phyloP scores from a whole-genome alignment of 352 stramenopile genomes.

The Globisporangium nagaii region DNA sequence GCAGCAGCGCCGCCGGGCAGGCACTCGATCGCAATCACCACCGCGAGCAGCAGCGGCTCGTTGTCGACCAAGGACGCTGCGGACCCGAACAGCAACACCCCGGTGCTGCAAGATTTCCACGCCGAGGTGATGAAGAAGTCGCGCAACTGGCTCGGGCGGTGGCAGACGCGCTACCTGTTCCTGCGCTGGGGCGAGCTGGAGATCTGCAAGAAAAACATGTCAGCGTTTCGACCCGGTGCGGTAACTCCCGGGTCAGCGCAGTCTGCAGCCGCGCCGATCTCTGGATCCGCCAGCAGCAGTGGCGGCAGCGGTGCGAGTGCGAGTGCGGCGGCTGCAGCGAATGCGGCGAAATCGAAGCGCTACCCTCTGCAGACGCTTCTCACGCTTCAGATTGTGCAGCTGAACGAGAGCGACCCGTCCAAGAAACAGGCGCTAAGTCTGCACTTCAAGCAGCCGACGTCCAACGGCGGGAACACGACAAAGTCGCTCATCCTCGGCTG shows the following conservation, averaged over 20 bases:
- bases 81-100: constrained; percentile 4
- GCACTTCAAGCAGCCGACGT: constrained; percentile 38
- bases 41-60: background rate
- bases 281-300: background rate
- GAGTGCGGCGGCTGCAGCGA: background rate
- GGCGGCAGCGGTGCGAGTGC: background rate
- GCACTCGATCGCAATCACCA: background rate
- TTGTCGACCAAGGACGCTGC: background rate
- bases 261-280: background rate
- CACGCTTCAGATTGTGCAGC: constrained; percentile 41
- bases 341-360: constrained; percentile 14
- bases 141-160: constrained; percentile 58
- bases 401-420: constrained; percentile 39
- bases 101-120: constrained; percentile 37
- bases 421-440: constrained; percentile 44
- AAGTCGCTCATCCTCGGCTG: constrained; percentile 46
- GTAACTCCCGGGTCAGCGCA: background rate
- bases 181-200: constrained; percentile 53
- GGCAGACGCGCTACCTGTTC: constrained; percentile 37
- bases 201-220: constrained; percentile 32
- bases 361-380: constrained; percentile 46
- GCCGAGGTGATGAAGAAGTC: constrained; percentile 60
- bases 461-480: constrained; percentile 29
- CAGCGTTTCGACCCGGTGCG: constrained; percentile 23
- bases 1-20: constrained; percentile 1